Evolutionary conservation across 2,329 filamentous ascomycete genomes (phyloP), one percentile per base, ranked within the genome.

Genomic region (Pestalotiopsis sp.): DNA sequence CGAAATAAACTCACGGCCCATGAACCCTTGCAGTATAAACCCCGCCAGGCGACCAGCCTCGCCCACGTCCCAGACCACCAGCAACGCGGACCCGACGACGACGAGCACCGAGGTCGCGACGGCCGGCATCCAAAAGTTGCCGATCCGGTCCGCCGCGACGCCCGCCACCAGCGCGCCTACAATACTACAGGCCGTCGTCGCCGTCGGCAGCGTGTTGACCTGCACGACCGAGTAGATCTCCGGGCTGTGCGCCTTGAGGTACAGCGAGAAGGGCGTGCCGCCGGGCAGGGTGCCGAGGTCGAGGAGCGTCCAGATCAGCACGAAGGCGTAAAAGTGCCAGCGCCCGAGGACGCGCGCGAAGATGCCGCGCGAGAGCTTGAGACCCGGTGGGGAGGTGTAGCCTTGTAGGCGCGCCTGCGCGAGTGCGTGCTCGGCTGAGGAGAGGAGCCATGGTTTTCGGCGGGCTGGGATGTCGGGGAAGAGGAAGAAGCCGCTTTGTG

Each of bases 401-500:
- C 73, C 73, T 23, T 69, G 70, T 2, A 78, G 72, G 70, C 80
- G 74, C 7, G 78, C 73, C 56, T 77, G 78, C 3, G 77, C 80
- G 27, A 82, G 70, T 7, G 70, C 66, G 38, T 80, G 76, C 52
- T 82, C 79, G 1, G 69, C 66, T 6, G 72, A 71, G 0, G 78
- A 79, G 23, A 82, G 66, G 62, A 77, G 80, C 52, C 78, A 78
- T 0, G 81, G 78, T 38, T 76, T 78, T 4, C 78, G 77, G 2
- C 80, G 80, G 14, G 79, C 76, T 0, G 81, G 80, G 3, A 82
- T 76, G 2, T 79, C 81, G 0, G 81, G 82, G 60, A 79, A 79
- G 12, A 87, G 81, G 12, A 86, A 65, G 68, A 81, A 88, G 0
- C 86, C 86, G 6, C 72, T 73, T 5, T 23, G 20, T 4, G 25